Base-by-base conservation (phyloP, 352 stramenopile genomes). In the Phytophthora cryptogea region DNA sequence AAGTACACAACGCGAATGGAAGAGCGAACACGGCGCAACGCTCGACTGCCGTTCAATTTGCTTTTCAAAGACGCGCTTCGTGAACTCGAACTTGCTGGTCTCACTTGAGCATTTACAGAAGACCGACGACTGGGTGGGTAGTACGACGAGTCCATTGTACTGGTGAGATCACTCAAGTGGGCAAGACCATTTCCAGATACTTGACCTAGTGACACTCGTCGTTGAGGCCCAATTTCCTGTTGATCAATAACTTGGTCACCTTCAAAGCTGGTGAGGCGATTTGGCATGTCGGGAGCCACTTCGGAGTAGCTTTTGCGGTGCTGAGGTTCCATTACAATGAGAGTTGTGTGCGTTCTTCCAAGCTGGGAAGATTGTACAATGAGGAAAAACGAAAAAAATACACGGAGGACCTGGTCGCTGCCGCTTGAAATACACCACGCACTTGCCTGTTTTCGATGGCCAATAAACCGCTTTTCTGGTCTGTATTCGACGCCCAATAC, bases 1-100 rank as follows among this genome's bases (percentile, higher is more conserved):
- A 70, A 61, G 44, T 47, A 66, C 4, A 66, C 20, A 10, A 62
- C 35, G 31, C 49, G 40, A 13, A 55, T 33, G 1, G 53, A 50
- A n/a, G 30, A 35, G 4, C 54, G 54, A n/a, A 53, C 14, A 23
- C 44, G 59, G 2, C 42, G 27, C 13, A 47, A 36, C 17, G 28
- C 13, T 30, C 9, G 44, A 42, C 39, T 35, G 9, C 30, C 23
- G 40, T n/a, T 49, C 13, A 52, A 7, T 61, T 58, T 61, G 36
- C 17, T 35, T 46, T 31, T 54, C 32, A 59, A 7, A 7, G 54
- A 59, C 4, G 16, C 5, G 44, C 41, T 55, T 3, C 47, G 16
- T 35, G 37, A 26, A 14, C n/a, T 11, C 10, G 41, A 42, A 2
- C 11, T 54, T 8, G 49, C 27, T 9, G 63, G 56, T n/a, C 54